phyloP scores from a whole-genome alignment of 768 basidiomycete species.

The Serendipita vermifera region DNA sequence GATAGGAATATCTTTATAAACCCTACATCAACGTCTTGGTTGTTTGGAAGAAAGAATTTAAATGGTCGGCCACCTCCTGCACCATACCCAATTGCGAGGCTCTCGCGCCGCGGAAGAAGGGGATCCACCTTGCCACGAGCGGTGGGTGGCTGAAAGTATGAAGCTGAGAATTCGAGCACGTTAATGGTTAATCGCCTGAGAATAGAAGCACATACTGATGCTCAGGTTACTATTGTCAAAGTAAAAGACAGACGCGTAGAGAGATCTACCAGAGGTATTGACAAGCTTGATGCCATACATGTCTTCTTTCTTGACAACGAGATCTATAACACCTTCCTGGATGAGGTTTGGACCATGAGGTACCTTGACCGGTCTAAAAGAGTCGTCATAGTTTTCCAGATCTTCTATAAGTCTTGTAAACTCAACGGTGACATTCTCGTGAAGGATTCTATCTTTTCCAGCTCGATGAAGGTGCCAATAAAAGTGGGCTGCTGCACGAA shows the following conservation, averaged over 20 bases:
- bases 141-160: slow-evolving; percentile 6
- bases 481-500: slow-evolving; percentile 12
- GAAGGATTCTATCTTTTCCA: too few species aligned
- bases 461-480: slow-evolving; percentile 11
- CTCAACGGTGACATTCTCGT: neutral
- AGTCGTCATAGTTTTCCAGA: neutral
- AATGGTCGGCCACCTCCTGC: slow-evolving; percentile 25
- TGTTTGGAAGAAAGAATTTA: slow-evolving; percentile 23
- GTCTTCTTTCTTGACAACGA: slow-evolving; percentile 17
- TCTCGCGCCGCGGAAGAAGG: slow-evolving; percentile 2
- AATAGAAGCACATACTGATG: slow-evolving; percentile 14
- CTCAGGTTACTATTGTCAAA: slow-evolving; percentile 23
- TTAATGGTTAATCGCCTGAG: neutral
- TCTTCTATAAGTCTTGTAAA: slow-evolving; percentile 6
- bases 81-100: slow-evolving; percentile 30
- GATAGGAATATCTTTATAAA: slow-evolving; percentile 34
- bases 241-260: slow-evolving; percentile 21
- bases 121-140: slow-evolving; percentile 7
- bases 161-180: neutral
- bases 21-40: slow-evolving; percentile 28
- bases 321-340: slow-evolving; percentile 14
- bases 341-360: slow-evolving; percentile 12
- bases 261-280: slow-evolving; percentile 16
- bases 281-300: slow-evolving; percentile 17
- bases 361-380: too few species aligned